A percentile compares a stretch with the other conserved stretches of the same genome.
Evolutionary conservation across 345 rosid species (phyloP).

Genomic region (Aegle marmelos): DNA sequence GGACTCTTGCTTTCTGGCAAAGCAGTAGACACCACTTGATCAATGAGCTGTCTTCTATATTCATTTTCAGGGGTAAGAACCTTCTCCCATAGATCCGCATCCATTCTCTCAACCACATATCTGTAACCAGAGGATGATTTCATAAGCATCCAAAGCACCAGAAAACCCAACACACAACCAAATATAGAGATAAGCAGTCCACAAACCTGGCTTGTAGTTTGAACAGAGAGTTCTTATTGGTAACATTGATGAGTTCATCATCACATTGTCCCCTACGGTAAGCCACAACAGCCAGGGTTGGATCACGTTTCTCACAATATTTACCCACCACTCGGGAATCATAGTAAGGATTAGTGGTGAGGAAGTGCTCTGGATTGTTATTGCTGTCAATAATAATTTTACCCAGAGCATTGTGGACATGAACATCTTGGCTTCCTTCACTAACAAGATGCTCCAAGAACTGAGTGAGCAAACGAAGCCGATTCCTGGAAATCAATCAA

Average conservation of each 20-base stretch:
- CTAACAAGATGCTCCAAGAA: conserved; percentile 99
- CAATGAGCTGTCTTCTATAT: conserved; percentile 86
- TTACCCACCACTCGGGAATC: conserved; percentile 98
- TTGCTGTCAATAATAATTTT: conserved; percentile 98
- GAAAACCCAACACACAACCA: conserved; percentile 11
- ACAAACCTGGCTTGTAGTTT: conserved; percentile 96
- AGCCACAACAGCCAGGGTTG: conserved; percentile 96
- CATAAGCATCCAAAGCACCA: conserved; percentile 22
- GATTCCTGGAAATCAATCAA: conserved; percentile 61
- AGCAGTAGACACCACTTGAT: conserved; percentile 98
- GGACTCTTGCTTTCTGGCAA: conserved; percentile 91
- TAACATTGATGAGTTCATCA: conserved; percentile 93
- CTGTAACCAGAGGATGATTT: conserved; percentile 36
- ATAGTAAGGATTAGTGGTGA: conserved; percentile 97
- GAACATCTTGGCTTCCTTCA: conserved; percentile 99
- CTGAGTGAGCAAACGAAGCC: conserved; percentile 98
- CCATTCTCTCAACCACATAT: conserved; percentile 99
- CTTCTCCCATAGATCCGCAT: conserved; percentile 96
- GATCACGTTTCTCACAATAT: conserved; percentile 99
- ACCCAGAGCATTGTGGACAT: conserved; percentile 99
- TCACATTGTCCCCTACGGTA: conserved; percentile 98
- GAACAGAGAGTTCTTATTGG: conserved; percentile 93
- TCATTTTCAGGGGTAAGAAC: conserved; percentile 86
- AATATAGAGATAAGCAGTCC: neutral
- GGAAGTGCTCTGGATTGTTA: conserved; percentile 98